Conservation (phyloP, 768 basidiomycete genomes). For the Fomitopsis pulvina region DNA sequence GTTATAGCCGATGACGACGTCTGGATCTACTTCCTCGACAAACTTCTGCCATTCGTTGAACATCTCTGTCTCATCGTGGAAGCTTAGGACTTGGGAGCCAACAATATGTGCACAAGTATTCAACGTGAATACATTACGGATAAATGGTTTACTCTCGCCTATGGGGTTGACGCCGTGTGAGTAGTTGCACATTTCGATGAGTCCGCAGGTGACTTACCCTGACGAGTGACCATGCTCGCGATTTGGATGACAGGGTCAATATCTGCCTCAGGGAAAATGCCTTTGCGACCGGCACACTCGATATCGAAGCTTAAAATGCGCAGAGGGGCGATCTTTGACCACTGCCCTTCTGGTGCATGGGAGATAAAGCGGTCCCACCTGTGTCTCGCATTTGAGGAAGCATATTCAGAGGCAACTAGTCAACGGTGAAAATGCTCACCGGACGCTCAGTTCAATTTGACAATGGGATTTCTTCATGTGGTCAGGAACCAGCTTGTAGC, state of each 20-base stretch:
- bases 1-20: constrained; percentile 96
- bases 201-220: constrained; percentile 50
- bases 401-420: neutral
- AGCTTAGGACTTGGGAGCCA: constrained; percentile 92
- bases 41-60: constrained; percentile 87
- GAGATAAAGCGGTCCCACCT: constrained; percentile 87
- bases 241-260: constrained; percentile 97
- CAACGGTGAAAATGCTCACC: constrained; percentile 35
- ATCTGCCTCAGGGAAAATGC: constrained; percentile 90
- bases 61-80: constrained; percentile 66
- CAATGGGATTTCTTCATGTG: constrained; percentile 68
- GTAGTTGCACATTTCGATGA: neutral
- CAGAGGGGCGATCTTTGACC: constrained; percentile 89
- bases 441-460: constrained; percentile 81
- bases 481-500: constrained; percentile 58
- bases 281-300: constrained; percentile 96
- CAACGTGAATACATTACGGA: constrained; percentile 94
- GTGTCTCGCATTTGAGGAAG: neutral
- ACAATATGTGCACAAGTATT: constrained; percentile 94
- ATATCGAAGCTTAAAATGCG: constrained; percentile 98
- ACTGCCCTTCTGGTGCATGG: constrained; percentile 84
- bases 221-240: constrained; percentile 97
- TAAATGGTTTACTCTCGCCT: constrained; percentile 92
- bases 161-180: constrained; percentile 1
- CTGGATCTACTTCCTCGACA: constrained; percentile 85